These are phyloP conservation scores for Flaveria trinervia DNA, from an alignment of 129 eudicot genomes.

Conservation along the genomic window DNA sequence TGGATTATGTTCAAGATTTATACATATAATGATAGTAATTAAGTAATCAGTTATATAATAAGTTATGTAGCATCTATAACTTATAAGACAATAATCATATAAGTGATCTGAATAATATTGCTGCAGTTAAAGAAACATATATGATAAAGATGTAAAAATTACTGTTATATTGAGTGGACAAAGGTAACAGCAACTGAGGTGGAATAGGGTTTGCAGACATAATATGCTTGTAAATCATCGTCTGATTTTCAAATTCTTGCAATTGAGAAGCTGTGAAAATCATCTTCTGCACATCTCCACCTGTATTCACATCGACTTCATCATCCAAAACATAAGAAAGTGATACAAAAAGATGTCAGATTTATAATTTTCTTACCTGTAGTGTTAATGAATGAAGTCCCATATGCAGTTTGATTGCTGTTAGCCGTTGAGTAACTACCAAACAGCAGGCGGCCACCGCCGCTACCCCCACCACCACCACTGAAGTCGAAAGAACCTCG, in stretches of 20 bases:
- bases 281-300: slow-evolving; percentile 32
- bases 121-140: neutral
- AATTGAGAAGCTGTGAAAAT: slow-evolving; percentile 53
- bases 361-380: neutral
- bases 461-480: neutral
- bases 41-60: neutral
- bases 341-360: slow-evolving; percentile 5
- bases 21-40: neutral
- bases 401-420: slow-evolving; percentile 21
- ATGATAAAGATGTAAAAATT: slow-evolving; percentile 3
- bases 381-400: slow-evolving; percentile 1
- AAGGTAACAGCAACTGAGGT: slow-evolving; percentile 43
- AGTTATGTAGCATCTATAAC: neutral
- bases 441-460: slow-evolving; percentile 6
- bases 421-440: slow-evolving; percentile 12
- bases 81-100: too few relatives aligned
- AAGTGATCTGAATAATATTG: too few relatives aligned
- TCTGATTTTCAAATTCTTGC: slow-evolving; percentile 64
- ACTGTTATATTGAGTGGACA: slow-evolving; percentile 52
- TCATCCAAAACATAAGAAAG: neutral
- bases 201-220: slow-evolving; percentile 54
- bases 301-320: slow-evolving; percentile 5
- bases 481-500: neutral
- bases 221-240: slow-evolving; percentile 50
- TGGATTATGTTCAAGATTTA: too few relatives aligned